Evolutionary conservation across 2,329 filamentous ascomycete genomes (phyloP), one percentile per base, ranked within the genome.

Genomic region (Aspergillus sp.): DNA sequence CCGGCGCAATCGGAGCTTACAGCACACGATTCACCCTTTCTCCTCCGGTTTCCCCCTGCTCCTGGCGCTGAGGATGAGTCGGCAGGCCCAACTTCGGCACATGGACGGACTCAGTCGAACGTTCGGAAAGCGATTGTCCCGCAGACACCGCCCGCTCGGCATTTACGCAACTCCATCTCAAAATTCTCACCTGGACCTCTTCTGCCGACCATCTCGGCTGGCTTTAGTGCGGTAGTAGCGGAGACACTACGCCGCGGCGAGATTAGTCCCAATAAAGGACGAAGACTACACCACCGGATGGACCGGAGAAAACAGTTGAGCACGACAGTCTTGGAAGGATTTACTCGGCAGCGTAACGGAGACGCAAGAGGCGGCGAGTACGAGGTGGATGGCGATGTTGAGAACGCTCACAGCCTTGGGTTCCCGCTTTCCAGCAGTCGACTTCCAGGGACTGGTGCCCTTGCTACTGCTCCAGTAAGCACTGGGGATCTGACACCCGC

Each of bases 171-270:
- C 64, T 83, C 82, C 0, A 78, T 85, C 17, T 79, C 75, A 21
- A 81, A 80, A 2, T 83, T 89, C 39, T 79, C 85, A 4, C 84
- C 83, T 4, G 85, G 85, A 0, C 83, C 85, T 5, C 75, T 89
- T 4, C 81, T 87, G 1, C 83, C 84, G 30, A 86, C 88, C 0
- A 77, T 90, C 1, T 87, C 84, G 2, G 83, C 82, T 1, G 84
- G 83, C 0, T 78, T 90, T 15, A 85, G 81, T 69, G 87, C 84
- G 1, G 84, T 90, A 51, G 85, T 90, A 5, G 87, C 87, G 8
- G 87, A 90, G 64, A 83, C 86, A 21, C 77, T 89, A 25, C 82
- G 86, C n/a, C 82, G 85, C 15, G 84, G 85, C 13, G 79, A 84
- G 61, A 80, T 80, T 8, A 76, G 74, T 21, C 71, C 78, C 17